Evolutionary conservation across 2,329 filamentous ascomycete genomes (phyloP).

Genomic region (Bipolaris zeicola): DNA sequence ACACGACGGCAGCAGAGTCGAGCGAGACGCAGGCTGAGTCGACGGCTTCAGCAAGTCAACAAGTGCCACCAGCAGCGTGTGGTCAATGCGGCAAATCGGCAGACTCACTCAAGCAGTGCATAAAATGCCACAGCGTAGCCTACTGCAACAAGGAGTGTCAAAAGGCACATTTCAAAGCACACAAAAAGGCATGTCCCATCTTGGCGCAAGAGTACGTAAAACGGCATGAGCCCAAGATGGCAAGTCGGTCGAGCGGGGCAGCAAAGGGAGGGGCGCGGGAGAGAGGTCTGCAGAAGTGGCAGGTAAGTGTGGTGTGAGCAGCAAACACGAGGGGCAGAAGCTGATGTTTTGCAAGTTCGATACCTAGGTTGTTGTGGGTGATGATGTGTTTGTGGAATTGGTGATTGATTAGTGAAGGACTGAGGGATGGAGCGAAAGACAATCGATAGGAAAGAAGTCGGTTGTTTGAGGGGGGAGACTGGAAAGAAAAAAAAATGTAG

Average conservation of each 20-base stretch:
- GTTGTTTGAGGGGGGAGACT: not conserved
- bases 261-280: conserved; percentile 42
- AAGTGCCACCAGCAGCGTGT: conserved; percentile 20
- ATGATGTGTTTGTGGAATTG: not conserved
- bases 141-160: conserved; percentile 52
- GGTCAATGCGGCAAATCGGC: conserved; percentile 31
- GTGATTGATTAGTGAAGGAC: not conserved
- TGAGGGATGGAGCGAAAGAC: no score
- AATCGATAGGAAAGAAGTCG: not conserved
- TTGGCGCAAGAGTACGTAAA: conserved; percentile 49
- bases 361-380: conserved; percentile 3
- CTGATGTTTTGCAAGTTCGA: conserved; percentile 10
- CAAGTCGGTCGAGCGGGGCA: conserved; percentile 31
- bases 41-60: conserved; percentile 21
- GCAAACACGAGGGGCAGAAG: not conserved
- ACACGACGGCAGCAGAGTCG: not conserved
- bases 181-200: conserved; percentile 49
- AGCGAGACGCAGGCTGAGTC: conserved; percentile 1
- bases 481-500: not conserved
- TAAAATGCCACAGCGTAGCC: conserved; percentile 46
- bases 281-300: conserved; percentile 50
- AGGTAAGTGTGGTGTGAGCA: conserved; percentile 27
- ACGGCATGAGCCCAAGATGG: conserved; percentile 48
- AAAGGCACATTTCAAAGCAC: conserved; percentile 47
- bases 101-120: conserved; percentile 44